phyloP scores from a whole-genome alignment of 2,329 filamentous ascomycete species.

The Reticulascus tulasneorum region DNA sequence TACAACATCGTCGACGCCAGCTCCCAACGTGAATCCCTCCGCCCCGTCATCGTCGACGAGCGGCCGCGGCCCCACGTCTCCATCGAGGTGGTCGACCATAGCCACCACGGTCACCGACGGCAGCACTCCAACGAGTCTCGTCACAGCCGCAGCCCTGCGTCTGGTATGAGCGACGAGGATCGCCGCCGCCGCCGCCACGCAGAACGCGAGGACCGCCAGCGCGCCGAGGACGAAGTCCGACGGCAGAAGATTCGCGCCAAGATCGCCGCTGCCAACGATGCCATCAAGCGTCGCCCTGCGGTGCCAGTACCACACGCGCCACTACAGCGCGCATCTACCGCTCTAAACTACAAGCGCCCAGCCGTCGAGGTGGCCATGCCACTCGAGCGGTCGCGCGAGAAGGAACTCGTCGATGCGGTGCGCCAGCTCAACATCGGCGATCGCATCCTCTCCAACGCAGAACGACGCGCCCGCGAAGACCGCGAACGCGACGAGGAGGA shows the following conservation, averaged over 20 bases:
- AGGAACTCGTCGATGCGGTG: conserved; percentile 30
- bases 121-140: conserved; percentile 31
- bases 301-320: conserved; percentile 19
- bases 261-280: conserved; percentile 38
- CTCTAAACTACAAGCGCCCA: conserved; percentile 4
- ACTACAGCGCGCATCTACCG: conserved; percentile 9
- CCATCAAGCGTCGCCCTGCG: conserved; percentile 34
- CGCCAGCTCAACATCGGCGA: conserved; percentile 26
- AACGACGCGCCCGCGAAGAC: conserved; percentile 25
- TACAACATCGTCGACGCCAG: conserved; percentile 16
- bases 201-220: conserved; percentile 16
- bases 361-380: too few species aligned
- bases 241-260: conserved; percentile 22
- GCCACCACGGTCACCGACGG: conserved; percentile 27
- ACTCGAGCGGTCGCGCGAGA: conserved; percentile 18
- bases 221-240: conserved; percentile 22
- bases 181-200: conserved; percentile 19
- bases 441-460: conserved; percentile 3
- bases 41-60: conserved; percentile 35
- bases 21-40: conserved; percentile 17
- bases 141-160: conserved; percentile 23
- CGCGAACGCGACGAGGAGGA: conserved; percentile 30
- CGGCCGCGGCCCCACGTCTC: conserved; percentile 27
- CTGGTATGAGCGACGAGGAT: conserved; percentile 24
- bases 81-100: conserved; percentile 32